Conservation (phyloP, 2,329 filamentous ascomycete genomes). For the Diaporthe sp. region DNA sequence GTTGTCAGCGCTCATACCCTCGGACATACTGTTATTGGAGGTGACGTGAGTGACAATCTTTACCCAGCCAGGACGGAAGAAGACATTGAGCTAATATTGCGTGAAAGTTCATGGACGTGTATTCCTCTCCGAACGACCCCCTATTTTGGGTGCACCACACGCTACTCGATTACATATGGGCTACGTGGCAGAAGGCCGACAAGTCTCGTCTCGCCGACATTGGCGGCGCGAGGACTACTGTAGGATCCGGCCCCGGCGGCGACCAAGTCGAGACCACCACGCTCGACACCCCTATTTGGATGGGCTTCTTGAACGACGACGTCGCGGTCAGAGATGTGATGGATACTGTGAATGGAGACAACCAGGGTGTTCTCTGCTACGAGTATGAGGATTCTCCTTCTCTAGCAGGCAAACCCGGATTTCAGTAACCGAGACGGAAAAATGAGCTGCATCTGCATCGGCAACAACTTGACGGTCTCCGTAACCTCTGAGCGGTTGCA, state of each 20-base stretch:
- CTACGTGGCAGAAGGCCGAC: conserved; percentile 41
- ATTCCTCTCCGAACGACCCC: conserved; percentile 46
- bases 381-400: conserved; percentile 4
- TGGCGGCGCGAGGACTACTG: conserved; percentile 1
- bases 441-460: neutral
- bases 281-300: neutral
- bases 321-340: neutral
- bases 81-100: neutral
- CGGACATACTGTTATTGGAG: neutral
- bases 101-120: conserved; percentile 41
- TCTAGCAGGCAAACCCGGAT: neutral
- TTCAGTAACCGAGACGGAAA: neutral
- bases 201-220: conserved; percentile 13
- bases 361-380: conserved; percentile 3
- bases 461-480: too few species aligned
- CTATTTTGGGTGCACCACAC: conserved; percentile 52
- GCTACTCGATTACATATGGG: conserved; percentile 46
- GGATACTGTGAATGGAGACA: neutral
- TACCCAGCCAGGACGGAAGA: neutral
- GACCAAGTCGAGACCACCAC: neutral
- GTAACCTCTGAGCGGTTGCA: too few species aligned
- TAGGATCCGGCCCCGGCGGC: neutral
- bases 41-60: neutral
- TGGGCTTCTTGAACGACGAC: neutral
- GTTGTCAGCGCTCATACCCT: neutral